Percentiles rank a stretch among this genome's conserved stretches.
These are phyloP conservation scores for Hymenoscyphus fructigenus DNA, from an alignment of 2,329 filamentous ascomycete species.

Conservation along the genomic window DNA sequence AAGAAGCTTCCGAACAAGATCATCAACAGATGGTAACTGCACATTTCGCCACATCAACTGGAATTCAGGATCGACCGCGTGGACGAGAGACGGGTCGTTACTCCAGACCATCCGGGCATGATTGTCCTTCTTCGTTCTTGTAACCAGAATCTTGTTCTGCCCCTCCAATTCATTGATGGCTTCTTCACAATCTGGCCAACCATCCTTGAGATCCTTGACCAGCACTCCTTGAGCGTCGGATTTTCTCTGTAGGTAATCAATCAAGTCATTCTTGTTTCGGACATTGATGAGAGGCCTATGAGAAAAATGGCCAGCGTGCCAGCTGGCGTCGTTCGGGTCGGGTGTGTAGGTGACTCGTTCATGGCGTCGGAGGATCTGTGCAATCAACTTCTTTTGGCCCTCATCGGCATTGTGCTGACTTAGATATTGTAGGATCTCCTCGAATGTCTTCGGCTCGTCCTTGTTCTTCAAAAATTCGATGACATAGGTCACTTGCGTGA, in stretches of 20 bases:
- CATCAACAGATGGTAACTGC: slow-evolving; percentile 59
- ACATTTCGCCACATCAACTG: slow-evolving; percentile 79
- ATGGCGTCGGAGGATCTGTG: slow-evolving; percentile 65
- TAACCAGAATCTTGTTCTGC: slow-evolving; percentile 78
- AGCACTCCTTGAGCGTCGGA: slow-evolving; percentile 76
- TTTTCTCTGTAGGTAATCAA: slow-evolving; percentile 78
- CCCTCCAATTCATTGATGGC: slow-evolving; percentile 75
- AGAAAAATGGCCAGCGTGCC: slow-evolving; percentile 69
- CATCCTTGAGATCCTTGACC: slow-evolving; percentile 92
- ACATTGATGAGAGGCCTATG: slow-evolving; percentile 87
- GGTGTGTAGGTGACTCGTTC: slow-evolving; percentile 58
- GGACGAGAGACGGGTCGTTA: slow-evolving; percentile 76
- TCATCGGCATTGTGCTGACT: slow-evolving; percentile 65
- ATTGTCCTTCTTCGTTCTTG: slow-evolving; percentile 89
- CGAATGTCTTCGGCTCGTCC: slow-evolving; percentile 65
- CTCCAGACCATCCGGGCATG: slow-evolving; percentile 84
- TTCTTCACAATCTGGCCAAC: slow-evolving; percentile 83
- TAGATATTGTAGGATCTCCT: slow-evolving; percentile 78
- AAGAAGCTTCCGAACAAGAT: slow-evolving; percentile 41
- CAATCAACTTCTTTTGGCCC: slow-evolving; percentile 62
- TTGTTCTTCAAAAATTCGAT: slow-evolving; percentile 79
- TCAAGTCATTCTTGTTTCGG: slow-evolving; percentile 71
- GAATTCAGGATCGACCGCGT: slow-evolving; percentile 80
- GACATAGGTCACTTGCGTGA: slow-evolving; percentile 85
- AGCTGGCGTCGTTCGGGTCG: slow-evolving; percentile 63